Conservation (phyloP, 768 basidiomycete species). For the Tremella fuciformis region DNA sequence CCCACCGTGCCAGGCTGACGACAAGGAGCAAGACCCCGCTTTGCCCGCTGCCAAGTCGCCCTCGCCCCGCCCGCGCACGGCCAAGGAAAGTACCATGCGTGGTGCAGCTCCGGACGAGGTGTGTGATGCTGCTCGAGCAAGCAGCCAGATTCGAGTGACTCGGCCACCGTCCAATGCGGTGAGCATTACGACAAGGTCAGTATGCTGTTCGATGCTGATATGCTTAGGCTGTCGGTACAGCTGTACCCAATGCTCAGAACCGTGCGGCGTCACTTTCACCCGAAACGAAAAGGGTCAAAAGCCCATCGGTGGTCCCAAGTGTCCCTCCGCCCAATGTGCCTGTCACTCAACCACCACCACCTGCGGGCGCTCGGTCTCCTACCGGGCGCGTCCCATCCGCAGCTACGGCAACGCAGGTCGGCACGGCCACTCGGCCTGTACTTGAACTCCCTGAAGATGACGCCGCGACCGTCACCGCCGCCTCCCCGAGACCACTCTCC, state of each 20-base stretch:
- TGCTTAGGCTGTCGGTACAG: no score
- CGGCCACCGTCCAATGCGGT: not conserved
- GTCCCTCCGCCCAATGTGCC: no score
- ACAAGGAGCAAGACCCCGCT: slow-evolving; percentile 19
- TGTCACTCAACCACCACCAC: no score
- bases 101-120: not conserved
- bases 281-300: no score
- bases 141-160: not conserved
- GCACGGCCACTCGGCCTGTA: slow-evolving; percentile 6
- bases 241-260: no score
- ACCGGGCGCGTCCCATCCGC: no score
- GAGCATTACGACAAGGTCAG: not conserved
- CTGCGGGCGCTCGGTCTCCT: no score
- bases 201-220: no score
- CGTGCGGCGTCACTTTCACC: no score
- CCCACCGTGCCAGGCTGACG: slow-evolving; percentile 6
- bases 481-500: slow-evolving; percentile 13
- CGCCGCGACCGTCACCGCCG: not conserved
- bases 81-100: not conserved
- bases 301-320: no score
- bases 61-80: slow-evolving; percentile 1
- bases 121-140: slow-evolving; percentile 2
- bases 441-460: not conserved
- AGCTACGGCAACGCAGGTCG: not conserved
- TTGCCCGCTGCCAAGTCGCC: not conserved